Evolutionary conservation across 202 grass and related monocot genomes (phyloP).

Genomic region (Zoysia matrella): DNA sequence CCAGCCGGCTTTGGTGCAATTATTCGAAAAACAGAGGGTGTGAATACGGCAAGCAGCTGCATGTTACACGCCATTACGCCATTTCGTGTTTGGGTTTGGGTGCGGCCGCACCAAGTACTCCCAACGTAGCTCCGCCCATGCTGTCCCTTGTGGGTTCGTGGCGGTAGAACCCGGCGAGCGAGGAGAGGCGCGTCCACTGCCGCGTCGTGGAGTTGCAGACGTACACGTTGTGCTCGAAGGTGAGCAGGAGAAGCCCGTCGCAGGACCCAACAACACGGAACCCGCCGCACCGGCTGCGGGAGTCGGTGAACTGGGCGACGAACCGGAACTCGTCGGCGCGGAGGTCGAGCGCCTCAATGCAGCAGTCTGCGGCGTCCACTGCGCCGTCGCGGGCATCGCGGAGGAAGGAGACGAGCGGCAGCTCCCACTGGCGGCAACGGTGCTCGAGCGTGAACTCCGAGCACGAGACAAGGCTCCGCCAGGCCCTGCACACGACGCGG

Average conservation of each 20-base stretch:
- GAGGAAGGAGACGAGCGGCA: conserved; percentile 22
- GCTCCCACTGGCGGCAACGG: background rate
- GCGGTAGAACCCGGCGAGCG: conserved; percentile 16
- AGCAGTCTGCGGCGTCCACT: background rate
- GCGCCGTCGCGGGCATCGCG: background rate
- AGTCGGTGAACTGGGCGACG: conserved; percentile 1
- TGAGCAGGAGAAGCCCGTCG: conserved; percentile 29
- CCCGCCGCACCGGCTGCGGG: background rate
- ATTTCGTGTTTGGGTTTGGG: too few relatives aligned
- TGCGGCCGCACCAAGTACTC: too few relatives aligned
- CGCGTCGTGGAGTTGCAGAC: conserved; percentile 27
- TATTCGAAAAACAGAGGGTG: too few relatives aligned
- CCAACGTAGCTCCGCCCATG: too few relatives aligned
- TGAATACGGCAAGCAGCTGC: too few relatives aligned
- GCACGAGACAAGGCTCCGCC: background rate
- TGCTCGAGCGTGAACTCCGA: conserved; percentile 1
- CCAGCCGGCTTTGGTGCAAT: too few relatives aligned
- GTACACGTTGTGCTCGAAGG: background rate
- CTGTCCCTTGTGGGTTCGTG: background rate
- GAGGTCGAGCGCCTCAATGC: conserved; percentile 29
- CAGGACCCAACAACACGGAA: conserved; percentile 24
- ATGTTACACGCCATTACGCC: too few relatives aligned
- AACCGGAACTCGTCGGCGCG: background rate
- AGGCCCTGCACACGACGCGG: conserved; percentile 19
- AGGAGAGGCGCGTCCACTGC: conserved; percentile 16